A percentile compares a stretch with the other conserved stretches of the same genome.
Conservation (phyloP, 2,329 filamentous ascomycete species). For the Botryosphaeria dothidea region DNA sequence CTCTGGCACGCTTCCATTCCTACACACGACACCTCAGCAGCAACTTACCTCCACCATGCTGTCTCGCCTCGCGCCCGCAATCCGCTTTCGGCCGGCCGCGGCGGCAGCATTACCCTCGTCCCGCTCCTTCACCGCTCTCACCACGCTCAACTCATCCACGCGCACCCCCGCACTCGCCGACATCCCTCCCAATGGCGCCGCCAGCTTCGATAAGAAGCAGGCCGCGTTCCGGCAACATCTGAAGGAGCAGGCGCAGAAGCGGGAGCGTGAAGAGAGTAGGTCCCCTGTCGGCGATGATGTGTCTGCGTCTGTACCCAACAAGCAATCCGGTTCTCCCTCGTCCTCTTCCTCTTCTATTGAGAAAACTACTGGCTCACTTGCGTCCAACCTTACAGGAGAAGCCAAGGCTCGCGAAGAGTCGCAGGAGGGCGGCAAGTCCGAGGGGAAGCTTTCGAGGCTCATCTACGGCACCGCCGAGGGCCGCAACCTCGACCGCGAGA, state of each 20-base stretch:
- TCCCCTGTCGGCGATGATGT: conserved; percentile 42
- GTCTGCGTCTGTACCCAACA: conserved; percentile 38
- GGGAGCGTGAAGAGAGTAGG: conserved; percentile 83
- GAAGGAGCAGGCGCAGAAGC: conserved; percentile 71
- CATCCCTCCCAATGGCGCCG: conserved; percentile 71
- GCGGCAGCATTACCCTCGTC: background rate
- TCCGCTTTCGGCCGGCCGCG: background rate
- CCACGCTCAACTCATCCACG: conserved; percentile 3
- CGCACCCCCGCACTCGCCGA: conserved; percentile 75
- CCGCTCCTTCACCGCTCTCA: conserved; percentile 19
- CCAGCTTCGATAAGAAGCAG: conserved; percentile 80
- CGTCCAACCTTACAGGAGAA: conserved; percentile 48
- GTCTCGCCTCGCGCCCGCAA: conserved; percentile 12
- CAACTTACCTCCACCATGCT: conserved; percentile 12
- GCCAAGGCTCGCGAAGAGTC: conserved; percentile 61
- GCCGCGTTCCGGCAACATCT: conserved; percentile 83
- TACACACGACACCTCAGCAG: conserved; percentile 1
- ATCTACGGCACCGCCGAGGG: conserved; percentile 98
- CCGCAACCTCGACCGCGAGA: conserved; percentile 89
- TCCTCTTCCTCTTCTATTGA: conserved; percentile 31
- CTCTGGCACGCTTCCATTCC: conserved; percentile 7
- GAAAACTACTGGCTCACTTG: conserved; percentile 63
- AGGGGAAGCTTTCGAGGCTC: conserved; percentile 75
- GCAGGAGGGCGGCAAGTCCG: conserved; percentile 61
- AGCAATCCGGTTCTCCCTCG: conserved; percentile 35